A percentile compares a stretch with the other conserved stretches of the same genome.
These are phyloP conservation scores for Nannochloris sp. DNA, from an alignment of 139 green algal species.

Conservation along the genomic window DNA sequence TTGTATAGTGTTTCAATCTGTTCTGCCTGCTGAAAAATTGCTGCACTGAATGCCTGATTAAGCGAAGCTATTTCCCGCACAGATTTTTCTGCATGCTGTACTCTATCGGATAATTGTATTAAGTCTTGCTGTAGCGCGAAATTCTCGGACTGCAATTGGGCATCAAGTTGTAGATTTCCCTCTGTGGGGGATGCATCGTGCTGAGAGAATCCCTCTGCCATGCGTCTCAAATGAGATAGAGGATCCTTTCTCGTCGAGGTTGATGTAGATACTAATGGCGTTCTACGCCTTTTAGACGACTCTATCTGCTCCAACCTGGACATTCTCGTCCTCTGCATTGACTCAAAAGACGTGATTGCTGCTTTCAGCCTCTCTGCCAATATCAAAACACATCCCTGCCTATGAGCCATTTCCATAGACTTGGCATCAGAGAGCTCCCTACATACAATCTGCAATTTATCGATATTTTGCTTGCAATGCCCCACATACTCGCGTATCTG, in stretches of 20 bases:
- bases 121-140: conserved; percentile 47
- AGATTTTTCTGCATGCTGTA: conserved; percentile 44
- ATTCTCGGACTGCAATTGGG: conserved; percentile 28
- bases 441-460: conserved; percentile 33
- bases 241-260: no score
- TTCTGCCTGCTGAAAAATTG: conserved; percentile 61
- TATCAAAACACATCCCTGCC: conserved; percentile 71
- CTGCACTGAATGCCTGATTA: conserved; percentile 64
- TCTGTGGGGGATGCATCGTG: no score
- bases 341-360: conserved; percentile 51
- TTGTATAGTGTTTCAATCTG: conserved; percentile 72
- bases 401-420: conserved; percentile 30
- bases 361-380: conserved; percentile 56
- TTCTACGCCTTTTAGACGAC: conserved; percentile 8
- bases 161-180: not conserved
- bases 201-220: no score
- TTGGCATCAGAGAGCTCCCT: not conserved
- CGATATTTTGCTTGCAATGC: conserved; percentile 36
- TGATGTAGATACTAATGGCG: not conserved
- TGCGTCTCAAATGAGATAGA: no score
- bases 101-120: conserved; percentile 21
- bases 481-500: conserved; percentile 36
- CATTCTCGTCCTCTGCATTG: conserved; percentile 22
- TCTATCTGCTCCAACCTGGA: conserved; percentile 24
- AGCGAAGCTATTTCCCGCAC: conserved; percentile 65